Conservation (phyloP, 176 grass and related monocot species). For the Musa itinerans region DNA sequence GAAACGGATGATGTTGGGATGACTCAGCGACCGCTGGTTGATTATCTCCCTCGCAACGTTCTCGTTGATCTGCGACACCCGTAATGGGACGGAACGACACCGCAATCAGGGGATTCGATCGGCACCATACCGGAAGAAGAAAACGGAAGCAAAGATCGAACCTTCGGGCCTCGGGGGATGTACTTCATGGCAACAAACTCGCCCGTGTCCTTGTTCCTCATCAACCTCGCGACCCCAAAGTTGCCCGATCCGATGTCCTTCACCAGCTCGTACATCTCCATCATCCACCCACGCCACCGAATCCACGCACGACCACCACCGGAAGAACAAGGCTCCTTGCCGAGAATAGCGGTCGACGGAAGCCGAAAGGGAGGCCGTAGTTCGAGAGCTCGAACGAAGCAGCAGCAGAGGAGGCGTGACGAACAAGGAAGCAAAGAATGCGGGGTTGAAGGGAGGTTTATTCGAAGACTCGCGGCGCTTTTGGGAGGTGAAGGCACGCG, state of each 20-base stretch:
- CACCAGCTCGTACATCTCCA: conserved; percentile 9
- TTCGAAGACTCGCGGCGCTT: no score
- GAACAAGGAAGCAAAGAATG: not conserved
- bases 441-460: not conserved
- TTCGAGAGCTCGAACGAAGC: not conserved
- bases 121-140: not conserved
- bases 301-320: not conserved
- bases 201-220: conserved; percentile 5
- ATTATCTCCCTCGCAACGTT: conserved; percentile 14
- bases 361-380: not conserved
- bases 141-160: not conserved
- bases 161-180: conserved; percentile 7
- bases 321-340: not conserved
- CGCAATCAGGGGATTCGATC: not conserved
- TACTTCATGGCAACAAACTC: conserved; percentile 15
- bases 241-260: conserved; percentile 9
- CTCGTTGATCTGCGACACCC: not conserved
- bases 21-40: not conserved
- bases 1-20: conserved; percentile 9
- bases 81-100: not conserved
- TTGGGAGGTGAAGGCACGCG: no score
- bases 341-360: not conserved
- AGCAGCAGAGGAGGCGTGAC: not conserved
- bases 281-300: not conserved
- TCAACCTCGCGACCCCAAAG: conserved; percentile 13